phyloP scores from a whole-genome alignment of 495 filamentous ascomycete species.

The Pyrenula massariospora region DNA sequence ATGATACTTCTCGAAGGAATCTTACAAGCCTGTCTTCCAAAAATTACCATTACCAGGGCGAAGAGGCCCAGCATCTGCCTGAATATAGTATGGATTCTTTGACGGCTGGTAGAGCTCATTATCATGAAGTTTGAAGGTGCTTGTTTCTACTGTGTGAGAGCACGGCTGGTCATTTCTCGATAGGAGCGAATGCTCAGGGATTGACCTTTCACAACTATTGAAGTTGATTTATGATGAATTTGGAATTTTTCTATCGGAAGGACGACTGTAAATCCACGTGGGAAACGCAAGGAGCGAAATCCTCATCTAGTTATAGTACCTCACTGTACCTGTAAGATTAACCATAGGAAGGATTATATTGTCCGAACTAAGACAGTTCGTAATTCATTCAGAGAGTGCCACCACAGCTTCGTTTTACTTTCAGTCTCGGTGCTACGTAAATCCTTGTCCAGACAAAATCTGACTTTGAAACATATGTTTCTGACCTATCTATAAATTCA shows the following conservation, averaged over 20 bases:
- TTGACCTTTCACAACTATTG: neutral
- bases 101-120: neutral
- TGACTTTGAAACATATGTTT: neutral
- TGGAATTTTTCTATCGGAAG: neutral
- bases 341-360: neutral
- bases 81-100: neutral
- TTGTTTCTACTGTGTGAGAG: neutral
- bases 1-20: neutral
- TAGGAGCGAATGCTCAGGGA: neutral
- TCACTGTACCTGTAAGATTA: neutral
- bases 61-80: neutral
- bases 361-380: neutral
- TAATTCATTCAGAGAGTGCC: neutral
- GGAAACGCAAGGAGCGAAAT: neutral
- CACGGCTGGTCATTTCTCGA: neutral
- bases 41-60: neutral
- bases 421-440: neutral
- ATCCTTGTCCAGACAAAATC: neutral
- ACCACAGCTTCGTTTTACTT: neutral
- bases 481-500: neutral
- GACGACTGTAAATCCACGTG: neutral
- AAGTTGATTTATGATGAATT: neutral
- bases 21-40: neutral
- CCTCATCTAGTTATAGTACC: neutral
- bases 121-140: neutral